Evolutionary conservation across 495 filamentous ascomycete species (phyloP), one percentile per base, ranked within the genome.

Genomic region (Clohesyomyces aquaticus): DNA sequence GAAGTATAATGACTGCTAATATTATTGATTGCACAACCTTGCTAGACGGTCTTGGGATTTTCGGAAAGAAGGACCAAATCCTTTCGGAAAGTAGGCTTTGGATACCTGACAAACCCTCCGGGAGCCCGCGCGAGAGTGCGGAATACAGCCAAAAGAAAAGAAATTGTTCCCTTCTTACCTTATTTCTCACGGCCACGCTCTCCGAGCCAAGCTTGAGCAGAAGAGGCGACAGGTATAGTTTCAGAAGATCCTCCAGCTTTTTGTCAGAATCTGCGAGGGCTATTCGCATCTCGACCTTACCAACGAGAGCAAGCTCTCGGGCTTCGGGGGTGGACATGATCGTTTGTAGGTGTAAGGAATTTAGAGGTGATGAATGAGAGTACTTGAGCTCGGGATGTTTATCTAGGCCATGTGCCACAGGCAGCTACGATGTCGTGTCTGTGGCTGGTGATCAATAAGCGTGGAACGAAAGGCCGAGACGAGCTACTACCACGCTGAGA

Each of bases 241-340:
- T 84, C 25, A 98, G 81, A 4, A 92, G 79, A 25, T 84, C 73
- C 70, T 91, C 85, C 4, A 98, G 81, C 75, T 91, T 93, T 59
- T 81, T 78, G 65, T 95, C 93, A n/a, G 89, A 83, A 60, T 91
- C 87, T 16, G 89, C 86, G 53, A 90, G 80, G n/a, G 94, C 89
- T 59, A 98, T 91, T 46, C 87, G 84, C 71, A 96, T 88, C 74
- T 96, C 91, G 50, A 97, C 89, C 71, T 95, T 96, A 68, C 89
- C 90, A 63, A 96, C 81, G 55, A 97, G 85, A 61, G 84, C 86
- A 63, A 97, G 83, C 80, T 98, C 94, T 55, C 85, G 81, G 70
- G 83, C 83, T 74, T 91, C 90, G 27, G 77, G 46, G 21, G 21
- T 62, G 43, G 59, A 48, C 46, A 57, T 1, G 59, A 61, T 8